Conservation (phyloP, 441 rosid genomes). For the Populus hybrid region DNA sequence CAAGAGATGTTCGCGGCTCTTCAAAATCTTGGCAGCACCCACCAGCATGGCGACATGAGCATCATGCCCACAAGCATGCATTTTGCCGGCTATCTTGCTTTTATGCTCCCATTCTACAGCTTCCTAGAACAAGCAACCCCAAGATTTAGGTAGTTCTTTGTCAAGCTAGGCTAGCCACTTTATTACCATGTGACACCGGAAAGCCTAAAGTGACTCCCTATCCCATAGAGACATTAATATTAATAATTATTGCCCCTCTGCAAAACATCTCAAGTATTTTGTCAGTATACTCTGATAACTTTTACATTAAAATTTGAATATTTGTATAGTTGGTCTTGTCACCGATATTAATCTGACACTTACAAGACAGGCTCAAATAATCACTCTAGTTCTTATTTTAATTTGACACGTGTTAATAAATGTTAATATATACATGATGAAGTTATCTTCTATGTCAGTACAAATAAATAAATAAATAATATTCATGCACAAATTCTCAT, state of each 20-base stretch:
- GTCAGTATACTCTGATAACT: background rate
- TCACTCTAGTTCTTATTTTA: background rate
- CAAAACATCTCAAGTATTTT: background rate
- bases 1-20: constrained; percentile 14
- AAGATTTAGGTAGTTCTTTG: background rate
- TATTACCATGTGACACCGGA: background rate
- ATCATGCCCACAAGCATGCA: constrained; percentile 35
- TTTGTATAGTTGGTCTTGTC: background rate
- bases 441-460: too few species aligned
- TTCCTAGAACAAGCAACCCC: constrained; percentile 12
- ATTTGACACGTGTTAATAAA: too few species aligned
- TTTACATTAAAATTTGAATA: background rate
- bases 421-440: background rate
- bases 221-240: background rate
- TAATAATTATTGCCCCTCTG: too few species aligned
- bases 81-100: constrained; percentile 25
- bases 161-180: background rate
- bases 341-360: background rate
- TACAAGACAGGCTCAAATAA: background rate
- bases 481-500: background rate
- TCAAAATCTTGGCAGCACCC: constrained; percentile 29
- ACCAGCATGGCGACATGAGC: constrained; percentile 33
- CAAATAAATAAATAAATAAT: too few species aligned
- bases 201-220: background rate
- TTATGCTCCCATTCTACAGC: constrained; percentile 31